Base-by-base conservation (phyloP, 1,284 basidiomycete genomes). In the Exsudoporus floridanus region DNA sequence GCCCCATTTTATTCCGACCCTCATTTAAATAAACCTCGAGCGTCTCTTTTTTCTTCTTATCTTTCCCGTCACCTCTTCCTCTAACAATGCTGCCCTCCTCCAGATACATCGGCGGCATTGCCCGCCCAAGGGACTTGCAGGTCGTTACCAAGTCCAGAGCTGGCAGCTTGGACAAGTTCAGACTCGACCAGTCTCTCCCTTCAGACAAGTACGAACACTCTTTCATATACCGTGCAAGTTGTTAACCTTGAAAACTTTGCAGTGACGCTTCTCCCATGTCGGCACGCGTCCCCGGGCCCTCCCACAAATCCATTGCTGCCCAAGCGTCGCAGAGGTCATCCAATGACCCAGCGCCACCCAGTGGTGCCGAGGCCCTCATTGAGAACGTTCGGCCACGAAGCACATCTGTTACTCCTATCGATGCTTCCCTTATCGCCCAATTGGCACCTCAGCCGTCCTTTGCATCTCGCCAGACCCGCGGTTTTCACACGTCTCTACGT, bases 41-140 rank as follows among this genome's bases (percentile, higher is more conserved):
- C 28, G 7, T 23, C 39, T n/a, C 7, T 50, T 37, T 44, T 46
- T 28, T 28, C 27, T 28, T 28, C 10, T 42, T n/a, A 10, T 28
- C 39, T 6, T 1, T 33, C 35, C 13, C 9, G 2, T n/a, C 16
- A 18, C 7, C 35, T 33, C 25, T 36, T 8, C 33, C 25, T 12
- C 46, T 34, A 0, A 49, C 41, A 7, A 69, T 67, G 64, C 8
- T 42, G 0, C 31, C 54, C 43, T 39, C 54, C 38, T 50, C 54
- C 48, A 68, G 65, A 21, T 49, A 35, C 59, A 64, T 69, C 64
- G 69, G 72, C 8, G 76, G 76, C 28, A 73, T 77, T 58, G 72
- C 77, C 1, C 69, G 73, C 40, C 76, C 77, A 0, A 61, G 56
- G 14, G 71, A 73, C 31, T 50, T 80, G n/a, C 70, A 72, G 13